Evolutionary conservation across 2,329 filamentous ascomycete species (phyloP).

Genomic region (Aspergillus sp.): DNA sequence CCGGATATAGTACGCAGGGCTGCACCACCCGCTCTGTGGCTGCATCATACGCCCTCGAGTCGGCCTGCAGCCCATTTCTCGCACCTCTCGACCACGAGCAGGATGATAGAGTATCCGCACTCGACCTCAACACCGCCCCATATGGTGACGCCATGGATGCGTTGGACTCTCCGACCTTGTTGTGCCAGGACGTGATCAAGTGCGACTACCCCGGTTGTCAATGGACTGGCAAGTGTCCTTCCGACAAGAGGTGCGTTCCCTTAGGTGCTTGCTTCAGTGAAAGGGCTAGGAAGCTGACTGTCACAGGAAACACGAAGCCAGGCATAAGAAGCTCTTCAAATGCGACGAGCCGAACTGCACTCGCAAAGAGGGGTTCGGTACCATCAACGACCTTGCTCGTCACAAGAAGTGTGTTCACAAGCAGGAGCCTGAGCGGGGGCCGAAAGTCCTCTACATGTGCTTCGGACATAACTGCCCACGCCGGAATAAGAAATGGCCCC

Average conservation of each 20-base stretch:
- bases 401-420: constrained; percentile 74
- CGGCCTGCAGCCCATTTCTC: constrained; percentile 30
- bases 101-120: constrained; percentile 20
- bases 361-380: constrained; percentile 70
- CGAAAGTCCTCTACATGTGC: constrained; percentile 62
- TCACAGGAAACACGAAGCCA: constrained; percentile 70
- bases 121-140: constrained; percentile 20
- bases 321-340: constrained; percentile 67
- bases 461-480: constrained; percentile 57
- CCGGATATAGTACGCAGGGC: constrained; percentile 39
- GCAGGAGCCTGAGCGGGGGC: constrained; percentile 48
- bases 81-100: constrained; percentile 26
- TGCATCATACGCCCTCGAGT: constrained; percentile 32
- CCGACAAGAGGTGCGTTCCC: constrained; percentile 41
- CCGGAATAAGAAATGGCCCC: constrained; percentile 72
- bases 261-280: too few relatives aligned
- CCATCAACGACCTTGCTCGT: constrained; percentile 76
- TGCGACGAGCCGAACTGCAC: constrained; percentile 63
- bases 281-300: not conserved
- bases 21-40: constrained; percentile 32
- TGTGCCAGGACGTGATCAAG: constrained; percentile 45
- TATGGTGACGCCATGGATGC: constrained; percentile 33
- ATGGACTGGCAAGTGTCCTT: constrained; percentile 44
- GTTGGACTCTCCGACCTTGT: constrained; percentile 53
- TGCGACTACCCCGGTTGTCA: constrained; percentile 35